These are phyloP conservation scores for Mediolabrus comicus DNA, from an alignment of 108 stramenopile species.

Conservation along the genomic window DNA sequence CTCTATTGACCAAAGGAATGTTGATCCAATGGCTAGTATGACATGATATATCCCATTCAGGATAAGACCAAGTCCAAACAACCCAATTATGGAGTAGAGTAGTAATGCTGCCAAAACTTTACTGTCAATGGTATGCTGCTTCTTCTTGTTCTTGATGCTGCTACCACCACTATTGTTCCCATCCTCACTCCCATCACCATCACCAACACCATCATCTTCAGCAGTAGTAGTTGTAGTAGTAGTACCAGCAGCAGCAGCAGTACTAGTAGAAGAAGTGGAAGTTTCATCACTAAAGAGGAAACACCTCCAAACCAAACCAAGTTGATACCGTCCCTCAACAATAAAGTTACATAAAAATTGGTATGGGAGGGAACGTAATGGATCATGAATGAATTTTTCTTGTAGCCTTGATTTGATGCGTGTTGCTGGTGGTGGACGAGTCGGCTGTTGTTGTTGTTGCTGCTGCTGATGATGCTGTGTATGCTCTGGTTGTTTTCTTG, in stretches of 20 bases:
- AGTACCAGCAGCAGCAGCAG: no score
- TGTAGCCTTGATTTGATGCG: slow-evolving; percentile 15
- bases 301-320: slow-evolving; percentile 2
- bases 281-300: slow-evolving; percentile 1
- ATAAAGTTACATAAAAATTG: slow-evolving; percentile 25
- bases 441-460: background rate
- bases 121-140: no score
- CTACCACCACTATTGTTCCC: background rate
- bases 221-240: no score
- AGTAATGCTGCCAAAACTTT: background rate
- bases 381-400: slow-evolving; percentile 23
- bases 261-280: background rate
- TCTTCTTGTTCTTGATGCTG: no score
- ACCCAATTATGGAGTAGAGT: background rate
- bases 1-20: background rate
- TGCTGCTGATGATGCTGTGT: background rate
- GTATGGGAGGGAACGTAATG: slow-evolving; percentile 19
- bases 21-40: background rate
- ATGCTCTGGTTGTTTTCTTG: background rate
- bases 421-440: background rate
- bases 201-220: no score
- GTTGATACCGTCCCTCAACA: slow-evolving; percentile 2
- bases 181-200: no score
- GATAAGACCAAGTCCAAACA: background rate
- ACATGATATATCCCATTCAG: background rate